A percentile compares a stretch with the other conserved stretches of the same genome.
Evolutionary conservation across 2,329 filamentous ascomycete genomes (phyloP).

Genomic region (Verticillium nonalfalfae): DNA sequence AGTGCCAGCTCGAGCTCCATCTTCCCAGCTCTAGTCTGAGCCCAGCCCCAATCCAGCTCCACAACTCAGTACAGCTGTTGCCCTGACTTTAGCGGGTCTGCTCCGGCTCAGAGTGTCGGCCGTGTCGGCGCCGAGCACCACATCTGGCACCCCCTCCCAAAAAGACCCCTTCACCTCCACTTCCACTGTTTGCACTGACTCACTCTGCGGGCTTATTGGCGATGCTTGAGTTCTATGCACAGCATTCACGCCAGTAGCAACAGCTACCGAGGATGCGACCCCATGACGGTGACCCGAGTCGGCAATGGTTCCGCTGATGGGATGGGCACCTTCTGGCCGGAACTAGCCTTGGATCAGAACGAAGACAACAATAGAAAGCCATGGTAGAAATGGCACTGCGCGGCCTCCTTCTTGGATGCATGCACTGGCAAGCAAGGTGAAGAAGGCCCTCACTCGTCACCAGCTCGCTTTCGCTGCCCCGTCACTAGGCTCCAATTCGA

Average conservation of each 20-base stretch:
- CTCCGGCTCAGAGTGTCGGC: background rate
- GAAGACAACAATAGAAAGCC: background rate
- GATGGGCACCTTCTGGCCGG: background rate
- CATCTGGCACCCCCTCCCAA: background rate
- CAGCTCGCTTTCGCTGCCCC: background rate
- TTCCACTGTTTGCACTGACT: background rate
- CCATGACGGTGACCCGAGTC: background rate
- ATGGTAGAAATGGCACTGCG: background rate
- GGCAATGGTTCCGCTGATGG: background rate
- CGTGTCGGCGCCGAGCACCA: background rate
- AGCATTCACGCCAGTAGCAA: background rate
- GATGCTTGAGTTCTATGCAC: background rate
- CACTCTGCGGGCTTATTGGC: background rate
- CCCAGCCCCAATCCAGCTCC: background rate
- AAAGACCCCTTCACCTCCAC: too few species aligned
- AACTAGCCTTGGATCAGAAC: background rate
- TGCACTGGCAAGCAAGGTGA: background rate
- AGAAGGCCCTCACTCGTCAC: background rate
- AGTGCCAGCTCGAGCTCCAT: background rate
- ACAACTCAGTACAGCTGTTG: background rate
- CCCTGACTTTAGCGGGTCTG: too few species aligned
- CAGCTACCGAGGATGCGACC: background rate
- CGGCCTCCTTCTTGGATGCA: background rate
- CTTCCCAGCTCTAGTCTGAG: too few species aligned
- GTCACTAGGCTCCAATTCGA: background rate